phyloP scores from a whole-genome alignment of 1,139 yeast genomes.

The Pichia sp. region DNA sequence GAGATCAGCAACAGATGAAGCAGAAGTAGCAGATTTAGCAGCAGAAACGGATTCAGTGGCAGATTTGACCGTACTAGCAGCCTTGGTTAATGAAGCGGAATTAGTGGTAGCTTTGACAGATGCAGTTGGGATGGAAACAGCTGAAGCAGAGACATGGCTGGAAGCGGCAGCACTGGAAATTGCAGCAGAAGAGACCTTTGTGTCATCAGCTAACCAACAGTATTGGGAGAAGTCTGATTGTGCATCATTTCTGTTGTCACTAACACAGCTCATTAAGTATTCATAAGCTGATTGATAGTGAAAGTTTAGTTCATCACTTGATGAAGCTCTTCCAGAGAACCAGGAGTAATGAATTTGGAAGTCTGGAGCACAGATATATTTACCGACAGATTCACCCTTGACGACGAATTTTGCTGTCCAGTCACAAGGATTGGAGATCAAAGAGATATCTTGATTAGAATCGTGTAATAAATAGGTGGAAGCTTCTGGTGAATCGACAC shows the following conservation, averaged over 20 bases:
- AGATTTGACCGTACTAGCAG: slow-evolving; percentile 1
- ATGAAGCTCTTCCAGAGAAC: slow-evolving; percentile 17
- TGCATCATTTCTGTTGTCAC: slow-evolving; percentile 23
- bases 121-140: slow-evolving; percentile 1
- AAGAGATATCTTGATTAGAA: slow-evolving; percentile 14
- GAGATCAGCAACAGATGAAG: background rate
- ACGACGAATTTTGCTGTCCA: slow-evolving; percentile 18
- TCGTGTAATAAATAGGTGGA: slow-evolving; percentile 12
- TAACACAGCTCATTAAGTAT: slow-evolving; percentile 22
- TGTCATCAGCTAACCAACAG: slow-evolving; percentile 9
- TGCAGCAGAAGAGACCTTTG: background rate
- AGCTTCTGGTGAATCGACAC: slow-evolving; percentile 11
- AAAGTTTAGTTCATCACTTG: slow-evolving; percentile 13
- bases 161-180: slow-evolving; percentile 12
- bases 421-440: slow-evolving; percentile 19
- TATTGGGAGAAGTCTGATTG: slow-evolving; percentile 25
- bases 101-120: background rate
- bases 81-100: background rate
- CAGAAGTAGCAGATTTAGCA: background rate
- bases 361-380: slow-evolving; percentile 20
- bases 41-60: background rate
- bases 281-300: slow-evolving; percentile 18
- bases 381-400: slow-evolving; percentile 14
- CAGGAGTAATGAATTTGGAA: slow-evolving; percentile 28
- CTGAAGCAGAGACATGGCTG: background rate